Conservation (phyloP, 208 protist genomes). For the Eutreptiella sp. region DNA sequence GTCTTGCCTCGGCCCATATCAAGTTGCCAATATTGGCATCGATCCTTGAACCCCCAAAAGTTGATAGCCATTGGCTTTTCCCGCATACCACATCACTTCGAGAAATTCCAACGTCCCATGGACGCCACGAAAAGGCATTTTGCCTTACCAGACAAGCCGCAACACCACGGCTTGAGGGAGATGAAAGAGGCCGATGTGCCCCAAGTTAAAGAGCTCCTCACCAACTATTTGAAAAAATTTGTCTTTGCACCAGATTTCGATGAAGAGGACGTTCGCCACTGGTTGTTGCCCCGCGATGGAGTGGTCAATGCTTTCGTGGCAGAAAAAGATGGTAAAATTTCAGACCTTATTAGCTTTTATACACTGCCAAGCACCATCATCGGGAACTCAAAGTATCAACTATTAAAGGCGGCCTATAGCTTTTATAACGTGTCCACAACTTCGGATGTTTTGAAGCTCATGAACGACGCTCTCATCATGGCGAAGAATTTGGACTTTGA, state of each 20-base stretch:
- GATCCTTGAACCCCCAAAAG: constrained; percentile 96
- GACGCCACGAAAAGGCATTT: constrained; percentile 63
- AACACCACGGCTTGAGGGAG: constrained; percentile 53
- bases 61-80: constrained; percentile 80
- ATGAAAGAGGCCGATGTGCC: constrained; percentile 70
- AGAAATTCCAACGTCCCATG: constrained; percentile 72
- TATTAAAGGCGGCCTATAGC: constrained; percentile 88
- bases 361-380: constrained; percentile 93
- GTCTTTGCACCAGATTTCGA: constrained; percentile 76
- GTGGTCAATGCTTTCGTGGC: constrained; percentile 94
- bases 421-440: constrained; percentile 93
- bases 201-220: constrained; percentile 60
- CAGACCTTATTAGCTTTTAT: constrained; percentile 96
- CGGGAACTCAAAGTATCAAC: constrained; percentile 79
- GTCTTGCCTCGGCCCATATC: constrained; percentile 92
- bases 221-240: constrained; percentile 59
- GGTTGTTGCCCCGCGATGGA: constrained; percentile 80
- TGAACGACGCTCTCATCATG: constrained; percentile 80
- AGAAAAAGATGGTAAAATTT: constrained; percentile 66
- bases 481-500: constrained; percentile 84
- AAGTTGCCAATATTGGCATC: constrained; percentile 88
- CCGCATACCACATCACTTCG: constrained; percentile 45
- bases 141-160: constrained; percentile 49
- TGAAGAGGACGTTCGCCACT: constrained; percentile 89
- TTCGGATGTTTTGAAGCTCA: constrained; percentile 64